Conservation (phyloP, 2,329 filamentous ascomycete genomes). For the Lithohypha guttulata region DNA sequence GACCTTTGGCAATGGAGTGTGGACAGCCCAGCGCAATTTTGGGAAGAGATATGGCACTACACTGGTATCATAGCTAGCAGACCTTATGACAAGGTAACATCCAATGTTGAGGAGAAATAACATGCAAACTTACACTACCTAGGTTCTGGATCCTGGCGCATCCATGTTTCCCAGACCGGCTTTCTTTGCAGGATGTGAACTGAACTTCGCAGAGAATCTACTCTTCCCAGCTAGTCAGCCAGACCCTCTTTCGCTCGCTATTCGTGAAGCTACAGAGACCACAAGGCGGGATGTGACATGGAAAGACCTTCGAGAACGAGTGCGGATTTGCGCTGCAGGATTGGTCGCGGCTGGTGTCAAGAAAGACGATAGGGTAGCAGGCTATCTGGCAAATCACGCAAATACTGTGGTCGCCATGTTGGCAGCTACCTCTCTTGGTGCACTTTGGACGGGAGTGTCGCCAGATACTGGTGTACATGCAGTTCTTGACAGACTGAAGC, state of each 20-base stretch:
- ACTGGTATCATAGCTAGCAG: constrained; percentile 62
- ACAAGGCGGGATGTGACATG: constrained; percentile 58
- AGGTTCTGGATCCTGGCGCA: constrained; percentile 58
- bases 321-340: constrained; percentile 60
- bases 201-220: constrained; percentile 95
- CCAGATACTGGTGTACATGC: constrained; percentile 87
- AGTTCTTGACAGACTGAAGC: constrained; percentile 73
- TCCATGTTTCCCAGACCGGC: constrained; percentile 76
- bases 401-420: constrained; percentile 84
- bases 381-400: constrained; percentile 80
- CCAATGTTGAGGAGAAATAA: neutral
- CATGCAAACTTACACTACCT: constrained; percentile 7
- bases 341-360: constrained; percentile 57
- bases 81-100: constrained; percentile 36
- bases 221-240: constrained; percentile 59
- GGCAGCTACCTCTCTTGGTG: constrained; percentile 68
- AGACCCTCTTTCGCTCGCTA: constrained; percentile 52
- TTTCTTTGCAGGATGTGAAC: constrained; percentile 67
- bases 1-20: constrained; percentile 81
- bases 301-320: constrained; percentile 67
- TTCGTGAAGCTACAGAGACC: constrained; percentile 74
- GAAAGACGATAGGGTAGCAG: constrained; percentile 51
- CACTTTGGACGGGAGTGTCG: constrained; percentile 85
- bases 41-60: constrained; percentile 76
- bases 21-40: constrained; percentile 63